Evolutionary conservation across 768 basidiomycete species (phyloP), one percentile per base, ranked within the genome.

Genomic region (Leccinum boreale): DNA sequence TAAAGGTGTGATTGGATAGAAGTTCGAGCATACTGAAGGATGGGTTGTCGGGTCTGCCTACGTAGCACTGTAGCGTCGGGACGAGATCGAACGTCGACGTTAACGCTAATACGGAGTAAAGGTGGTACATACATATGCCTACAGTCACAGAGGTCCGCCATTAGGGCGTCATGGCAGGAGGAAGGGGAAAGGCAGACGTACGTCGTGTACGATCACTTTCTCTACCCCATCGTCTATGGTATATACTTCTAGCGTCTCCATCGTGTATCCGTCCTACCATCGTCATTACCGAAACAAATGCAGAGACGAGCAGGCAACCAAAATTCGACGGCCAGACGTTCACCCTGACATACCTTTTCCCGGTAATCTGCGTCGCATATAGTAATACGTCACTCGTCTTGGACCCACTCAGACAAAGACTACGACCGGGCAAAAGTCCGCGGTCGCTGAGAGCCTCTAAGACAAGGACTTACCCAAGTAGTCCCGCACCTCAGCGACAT

Each of bases 31-130:
- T 62, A 95, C 94, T 79, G 70, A 98, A 97, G 0, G 92, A 93
- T 0, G 92, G 91, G 61, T 96, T 97, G 60, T 92, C 86, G 12
- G 85, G 84, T 45, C 85, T 81, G 3, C 94, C 95, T 7, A 97
- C 91, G 67, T 96, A 98, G 57, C 92, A 90, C 85, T 92, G 39
- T 1, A 11, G 21, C 52, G 6, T 45, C 15, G 31, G 17, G n/a
- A 26, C 19, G 19, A 21, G 9, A 35, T 56, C 8, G 55, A 5
- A 31, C 17, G 4, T 28, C 9, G 26, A 26, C 8, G 3, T 28
- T 12, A 10, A 36, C 12, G 11, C 12, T 9, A 26, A 17, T 14
- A 12, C 17, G 2, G 11, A 45, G 17, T 10, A 33, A 50, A 24
- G 9, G 10, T 21, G 28, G 26, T 14, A 75, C 82, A 48, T 65